phyloP scores from a whole-genome alignment of 768 basidiomycete genomes.

The Glaciozyma antarctica region DNA sequence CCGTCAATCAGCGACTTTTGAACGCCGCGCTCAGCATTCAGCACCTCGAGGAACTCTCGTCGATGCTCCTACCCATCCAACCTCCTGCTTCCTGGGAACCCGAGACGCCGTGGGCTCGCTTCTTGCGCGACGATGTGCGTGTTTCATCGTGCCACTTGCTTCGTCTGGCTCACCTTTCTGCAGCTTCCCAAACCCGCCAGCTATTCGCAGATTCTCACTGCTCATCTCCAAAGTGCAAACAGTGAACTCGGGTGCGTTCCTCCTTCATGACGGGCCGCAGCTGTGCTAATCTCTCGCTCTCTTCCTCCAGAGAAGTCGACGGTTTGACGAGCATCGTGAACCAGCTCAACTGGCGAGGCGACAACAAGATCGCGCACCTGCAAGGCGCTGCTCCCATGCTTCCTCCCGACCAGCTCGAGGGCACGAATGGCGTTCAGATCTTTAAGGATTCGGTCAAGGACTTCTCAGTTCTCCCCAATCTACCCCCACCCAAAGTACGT shows the following conservation, averaged over 20 bases:
- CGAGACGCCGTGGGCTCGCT: constrained; percentile 3
- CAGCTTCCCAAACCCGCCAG: constrained; percentile 9
- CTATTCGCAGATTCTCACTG: constrained; percentile 10
- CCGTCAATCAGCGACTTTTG: constrained; percentile 10
- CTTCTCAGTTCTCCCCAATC: not conserved
- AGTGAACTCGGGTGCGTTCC: constrained; percentile 19
- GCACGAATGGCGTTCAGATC: not conserved
- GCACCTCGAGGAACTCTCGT: constrained; percentile 10
- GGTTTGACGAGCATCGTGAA: constrained; percentile 1
- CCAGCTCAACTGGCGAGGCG: constrained; percentile 29
- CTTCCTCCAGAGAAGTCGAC: constrained; percentile 7
- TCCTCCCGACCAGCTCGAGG: not conserved
- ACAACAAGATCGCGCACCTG: constrained; percentile 17
- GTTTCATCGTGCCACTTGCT: not conserved
- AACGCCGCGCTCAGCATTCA: constrained; percentile 14
- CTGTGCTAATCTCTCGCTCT: not conserved
- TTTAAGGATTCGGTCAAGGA: not conserved
- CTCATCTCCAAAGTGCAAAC: constrained; percentile 14
- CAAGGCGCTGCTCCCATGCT: not conserved
- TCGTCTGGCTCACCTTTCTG: not conserved
- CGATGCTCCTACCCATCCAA: constrained; percentile 24
- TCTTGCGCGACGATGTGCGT: constrained; percentile 21
- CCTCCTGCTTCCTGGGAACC: constrained; percentile 5
- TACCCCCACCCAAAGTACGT: not conserved
- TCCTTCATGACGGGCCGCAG: not conserved